Conservation (phyloP, 2,329 filamentous ascomycete species). For the Mollisia scopiformis region DNA sequence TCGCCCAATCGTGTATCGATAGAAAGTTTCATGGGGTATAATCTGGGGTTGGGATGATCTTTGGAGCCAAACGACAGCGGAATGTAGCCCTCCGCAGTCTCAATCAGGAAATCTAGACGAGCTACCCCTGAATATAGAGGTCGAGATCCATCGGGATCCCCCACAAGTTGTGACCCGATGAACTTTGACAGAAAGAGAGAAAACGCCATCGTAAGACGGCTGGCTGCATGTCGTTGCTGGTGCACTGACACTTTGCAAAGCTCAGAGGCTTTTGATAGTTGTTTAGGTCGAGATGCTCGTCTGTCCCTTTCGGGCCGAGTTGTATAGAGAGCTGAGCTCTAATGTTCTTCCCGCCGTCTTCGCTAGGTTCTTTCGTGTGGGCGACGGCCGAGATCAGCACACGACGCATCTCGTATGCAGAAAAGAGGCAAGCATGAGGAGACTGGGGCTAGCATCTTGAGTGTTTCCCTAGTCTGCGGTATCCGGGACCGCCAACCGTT, state of each 20-base stretch:
- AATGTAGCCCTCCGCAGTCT: not conserved
- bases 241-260: not conserved
- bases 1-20: too few species aligned
- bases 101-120: not conserved
- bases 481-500: conserved; percentile 11
- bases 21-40: conserved; percentile 15
- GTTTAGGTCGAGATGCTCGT: conserved; percentile 8
- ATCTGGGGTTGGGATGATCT: conserved; percentile 19
- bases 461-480: conserved; percentile 2
- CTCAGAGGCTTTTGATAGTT: not conserved
- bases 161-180: not conserved
- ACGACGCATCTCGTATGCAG: conserved; percentile 11
- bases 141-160: not conserved
- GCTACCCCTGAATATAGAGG: not conserved
- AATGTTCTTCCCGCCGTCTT: not conserved
- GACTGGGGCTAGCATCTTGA: not conserved
- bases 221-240: not conserved
- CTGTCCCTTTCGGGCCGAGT: conserved; percentile 15
- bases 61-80: conserved; percentile 4
- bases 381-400: not conserved
- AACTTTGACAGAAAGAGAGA: not conserved
- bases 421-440: conserved; percentile 6
- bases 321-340: not conserved
- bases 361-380: not conserved
- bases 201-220: not conserved